Evolutionary conservation across 208 protist species (phyloP).

Genomic region (Trichomonas gallinae): DNA sequence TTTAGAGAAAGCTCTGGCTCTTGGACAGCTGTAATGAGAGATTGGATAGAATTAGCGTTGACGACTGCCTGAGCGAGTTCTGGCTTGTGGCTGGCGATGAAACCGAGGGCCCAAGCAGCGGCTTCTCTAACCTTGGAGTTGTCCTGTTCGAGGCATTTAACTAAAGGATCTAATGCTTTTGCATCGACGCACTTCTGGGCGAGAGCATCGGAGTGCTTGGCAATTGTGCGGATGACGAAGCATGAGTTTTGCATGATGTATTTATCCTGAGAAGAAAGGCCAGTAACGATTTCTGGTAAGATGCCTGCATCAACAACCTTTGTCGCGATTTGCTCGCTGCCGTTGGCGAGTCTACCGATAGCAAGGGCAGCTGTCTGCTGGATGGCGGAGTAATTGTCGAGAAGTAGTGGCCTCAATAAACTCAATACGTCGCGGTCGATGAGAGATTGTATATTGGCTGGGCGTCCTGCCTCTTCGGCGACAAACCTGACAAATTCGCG

Average conservation of each 20-base stretch:
- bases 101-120: slow-evolving; percentile 84
- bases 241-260: slow-evolving; percentile 93
- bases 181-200: slow-evolving; percentile 85
- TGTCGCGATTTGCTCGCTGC: slow-evolving; percentile 85
- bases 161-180: slow-evolving; percentile 80
- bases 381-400: slow-evolving; percentile 83
- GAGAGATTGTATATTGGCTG: slow-evolving; percentile 83
- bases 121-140: slow-evolving; percentile 88
- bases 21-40: slow-evolving; percentile 86
- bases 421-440: slow-evolving; percentile 81
- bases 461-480: slow-evolving; percentile 73
- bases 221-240: slow-evolving; percentile 83
- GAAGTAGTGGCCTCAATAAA: slow-evolving; percentile 78
- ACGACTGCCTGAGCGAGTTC: slow-evolving; percentile 70
- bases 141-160: slow-evolving; percentile 86
- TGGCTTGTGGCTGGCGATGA: slow-evolving; percentile 80
- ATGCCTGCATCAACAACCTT: slow-evolving; percentile 84
- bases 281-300: slow-evolving; percentile 86
- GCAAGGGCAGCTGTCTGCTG: slow-evolving; percentile 85
- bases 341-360: slow-evolving; percentile 86
- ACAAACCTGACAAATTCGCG: slow-evolving; percentile 83
- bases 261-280: slow-evolving; percentile 52
- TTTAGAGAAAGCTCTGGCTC: slow-evolving; percentile 89
- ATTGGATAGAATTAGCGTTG: slow-evolving; percentile 76
- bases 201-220: slow-evolving; percentile 82